A percentile compares a stretch with the other conserved stretches of the same genome.
These are phyloP conservation scores for Fusarium sp. DNA, from an alignment of 2,329 filamentous ascomycete genomes.

Conservation along the genomic window DNA sequence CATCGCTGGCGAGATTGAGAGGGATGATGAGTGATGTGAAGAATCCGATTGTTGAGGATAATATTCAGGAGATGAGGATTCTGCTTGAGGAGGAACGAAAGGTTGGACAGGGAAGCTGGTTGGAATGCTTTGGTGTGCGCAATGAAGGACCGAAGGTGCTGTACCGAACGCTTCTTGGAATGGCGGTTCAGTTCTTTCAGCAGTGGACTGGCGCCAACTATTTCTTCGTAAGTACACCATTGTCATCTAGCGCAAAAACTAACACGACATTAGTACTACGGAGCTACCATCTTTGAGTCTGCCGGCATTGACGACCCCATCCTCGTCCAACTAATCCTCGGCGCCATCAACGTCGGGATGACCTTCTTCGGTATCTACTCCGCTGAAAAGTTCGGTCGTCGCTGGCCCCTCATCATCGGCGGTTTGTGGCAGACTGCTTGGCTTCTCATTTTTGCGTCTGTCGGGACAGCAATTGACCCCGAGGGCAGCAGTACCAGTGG, in stretches of 20 bases:
- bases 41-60: slow-evolving; percentile 58
- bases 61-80: slow-evolving; percentile 63
- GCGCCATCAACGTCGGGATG: slow-evolving; percentile 73
- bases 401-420: slow-evolving; percentile 72
- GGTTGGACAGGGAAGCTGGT: slow-evolving; percentile 62
- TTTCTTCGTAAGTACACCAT: slow-evolving; percentile 60
- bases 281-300: slow-evolving; percentile 73
- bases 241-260: slow-evolving; percentile 46
- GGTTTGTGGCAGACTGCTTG: slow-evolving; percentile 74
- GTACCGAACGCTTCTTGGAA: slow-evolving; percentile 72
- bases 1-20: slow-evolving; percentile 62
- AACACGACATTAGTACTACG: slow-evolving; percentile 63
- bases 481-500: slow-evolving; percentile 61
- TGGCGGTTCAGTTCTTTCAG: slow-evolving; percentile 72
- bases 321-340: slow-evolving; percentile 74
- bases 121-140: slow-evolving; percentile 69
- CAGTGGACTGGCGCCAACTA: slow-evolving; percentile 73
- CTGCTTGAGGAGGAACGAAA: slow-evolving; percentile 57
- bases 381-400: slow-evolving; percentile 74
- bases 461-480: slow-evolving; percentile 61
- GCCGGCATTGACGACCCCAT: slow-evolving; percentile 74
- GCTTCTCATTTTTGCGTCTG: slow-evolving; percentile 71
- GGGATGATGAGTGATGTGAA: slow-evolving; percentile 60
- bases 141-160: slow-evolving; percentile 64
- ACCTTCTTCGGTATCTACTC: slow-evolving; percentile 75